A percentile compares a stretch with the other conserved stretches of the same genome.
Conservation (phyloP, 345 rosid genomes). For the Salix purpurea region DNA sequence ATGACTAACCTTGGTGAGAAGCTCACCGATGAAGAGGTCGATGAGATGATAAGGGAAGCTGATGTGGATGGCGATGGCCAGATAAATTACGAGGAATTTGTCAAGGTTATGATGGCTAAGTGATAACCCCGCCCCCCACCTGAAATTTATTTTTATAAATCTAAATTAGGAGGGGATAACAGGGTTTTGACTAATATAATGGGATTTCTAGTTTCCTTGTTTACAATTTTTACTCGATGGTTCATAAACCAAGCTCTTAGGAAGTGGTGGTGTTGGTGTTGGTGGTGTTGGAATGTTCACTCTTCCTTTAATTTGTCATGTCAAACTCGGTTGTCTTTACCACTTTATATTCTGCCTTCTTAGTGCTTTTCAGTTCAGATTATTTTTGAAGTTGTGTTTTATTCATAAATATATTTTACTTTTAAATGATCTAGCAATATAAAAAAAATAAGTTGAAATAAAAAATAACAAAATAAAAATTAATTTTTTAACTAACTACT, state of each 20-base stretch:
- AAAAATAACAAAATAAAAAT: no score
- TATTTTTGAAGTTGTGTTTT: no score
- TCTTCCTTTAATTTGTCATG: neutral
- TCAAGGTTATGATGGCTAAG: conserved; percentile 63
- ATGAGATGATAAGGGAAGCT: conserved; percentile 55
- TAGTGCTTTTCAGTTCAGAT: no score
- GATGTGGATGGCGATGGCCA: conserved; percentile 61
- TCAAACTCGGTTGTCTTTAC: neutral
- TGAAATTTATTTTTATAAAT: neutral
- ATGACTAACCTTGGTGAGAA: conserved; percentile 60
- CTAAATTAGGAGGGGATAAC: neutral
- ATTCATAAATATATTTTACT: no score
- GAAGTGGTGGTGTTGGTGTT: neutral
- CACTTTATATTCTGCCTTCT: neutral
- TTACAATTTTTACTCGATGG: neutral
- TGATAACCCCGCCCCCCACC: conserved; percentile 10
- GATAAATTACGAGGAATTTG: conserved; percentile 56
- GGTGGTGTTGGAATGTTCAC: neutral
- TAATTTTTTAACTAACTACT: neutral
- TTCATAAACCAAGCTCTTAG: neutral
- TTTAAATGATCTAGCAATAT: no score
- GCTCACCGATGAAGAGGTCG: conserved; percentile 51
- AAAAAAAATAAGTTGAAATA: no score
- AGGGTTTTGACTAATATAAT: neutral
- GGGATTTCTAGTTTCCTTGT: neutral